These are phyloP conservation scores for Saccharomycopsis fodiens DNA, from an alignment of 805 yeast species.

Conservation along the genomic window DNA sequence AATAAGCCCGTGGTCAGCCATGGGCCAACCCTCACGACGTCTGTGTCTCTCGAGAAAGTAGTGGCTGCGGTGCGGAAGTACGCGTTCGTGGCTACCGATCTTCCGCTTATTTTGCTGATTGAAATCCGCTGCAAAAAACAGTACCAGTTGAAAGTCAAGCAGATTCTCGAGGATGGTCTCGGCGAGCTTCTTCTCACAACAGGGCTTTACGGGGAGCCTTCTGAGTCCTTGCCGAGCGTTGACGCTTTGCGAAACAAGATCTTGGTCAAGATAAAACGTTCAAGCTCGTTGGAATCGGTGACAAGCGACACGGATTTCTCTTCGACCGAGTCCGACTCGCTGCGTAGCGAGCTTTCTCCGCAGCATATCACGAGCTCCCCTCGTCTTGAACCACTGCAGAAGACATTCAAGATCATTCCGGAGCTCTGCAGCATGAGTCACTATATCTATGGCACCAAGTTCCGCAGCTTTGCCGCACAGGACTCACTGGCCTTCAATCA, in stretches of 20 bases:
- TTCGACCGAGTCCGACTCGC: constrained; percentile 3
- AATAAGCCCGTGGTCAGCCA: constrained; percentile 83
- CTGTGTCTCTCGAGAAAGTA: constrained; percentile 64
- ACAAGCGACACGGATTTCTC: neutral
- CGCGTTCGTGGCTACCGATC: constrained; percentile 82
- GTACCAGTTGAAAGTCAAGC: constrained; percentile 56
- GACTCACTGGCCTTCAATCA: constrained; percentile 77
- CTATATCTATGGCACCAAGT: constrained; percentile 68
- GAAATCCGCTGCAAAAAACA: constrained; percentile 72
- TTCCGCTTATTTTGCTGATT: constrained; percentile 77
- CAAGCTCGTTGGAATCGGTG: constrained; percentile 22
- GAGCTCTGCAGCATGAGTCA: constrained; percentile 58
- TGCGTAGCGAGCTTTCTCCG: neutral
- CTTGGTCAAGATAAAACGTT: constrained; percentile 70
- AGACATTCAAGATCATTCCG: constrained; percentile 26
- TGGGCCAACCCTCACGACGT: constrained; percentile 75
- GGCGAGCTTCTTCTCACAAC: constrained; percentile 47
- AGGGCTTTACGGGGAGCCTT: constrained; percentile 24
- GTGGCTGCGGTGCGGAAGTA: constrained; percentile 68
- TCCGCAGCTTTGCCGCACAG: constrained; percentile 65
- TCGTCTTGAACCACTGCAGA: neutral
- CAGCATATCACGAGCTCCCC: neutral
- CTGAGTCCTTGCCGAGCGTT: constrained; percentile 58
- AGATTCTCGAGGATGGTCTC: constrained; percentile 45
- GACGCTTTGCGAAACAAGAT: constrained; percentile 60